A percentile compares a stretch with the other conserved stretches of the same genome.
Evolutionary conservation across 345 rosid genomes (phyloP).

Genomic region (Viola odorata): DNA sequence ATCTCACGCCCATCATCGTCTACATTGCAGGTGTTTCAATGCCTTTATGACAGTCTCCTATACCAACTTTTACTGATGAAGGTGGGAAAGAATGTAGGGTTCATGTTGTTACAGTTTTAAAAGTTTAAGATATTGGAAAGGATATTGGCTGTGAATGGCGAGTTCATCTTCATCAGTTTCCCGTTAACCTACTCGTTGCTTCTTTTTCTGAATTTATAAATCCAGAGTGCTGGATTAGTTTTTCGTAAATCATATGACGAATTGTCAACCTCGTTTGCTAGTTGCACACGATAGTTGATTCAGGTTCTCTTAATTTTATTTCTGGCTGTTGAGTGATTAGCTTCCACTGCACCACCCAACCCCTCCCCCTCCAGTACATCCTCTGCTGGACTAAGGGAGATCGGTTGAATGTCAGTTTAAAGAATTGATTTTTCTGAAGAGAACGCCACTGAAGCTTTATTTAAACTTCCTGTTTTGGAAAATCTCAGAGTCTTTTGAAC

Average conservation of each 20-base stretch:
- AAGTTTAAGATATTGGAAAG: neutral
- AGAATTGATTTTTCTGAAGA: too few relatives aligned
- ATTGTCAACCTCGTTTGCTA: neutral
- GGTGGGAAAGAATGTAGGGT: neutral
- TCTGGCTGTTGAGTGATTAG: too few relatives aligned
- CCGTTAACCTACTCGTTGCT: neutral
- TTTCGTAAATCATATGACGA: neutral
- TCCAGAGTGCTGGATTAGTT: slow-evolving; percentile 10
- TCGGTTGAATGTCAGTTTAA: too few relatives aligned
- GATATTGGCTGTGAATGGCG: neutral
- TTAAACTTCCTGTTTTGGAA: too few relatives aligned
- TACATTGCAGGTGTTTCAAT: slow-evolving; percentile 38
- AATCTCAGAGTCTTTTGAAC: too few relatives aligned
- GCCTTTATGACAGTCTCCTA: slow-evolving; percentile 36
- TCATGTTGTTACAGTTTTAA: neutral
- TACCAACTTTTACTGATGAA: slow-evolving; percentile 6
- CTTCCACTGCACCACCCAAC: too few relatives aligned
- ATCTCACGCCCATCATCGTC: neutral
- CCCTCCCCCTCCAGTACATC: too few relatives aligned
- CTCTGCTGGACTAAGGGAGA: too few relatives aligned
- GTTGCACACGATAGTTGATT: neutral
- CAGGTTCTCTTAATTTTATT: too few relatives aligned
- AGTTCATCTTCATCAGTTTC: neutral
- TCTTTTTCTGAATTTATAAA: neutral
- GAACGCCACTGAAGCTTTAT: too few relatives aligned